Base-by-base conservation (phyloP, 495 filamentous ascomycete species). In the Ramalina peruviana region DNA sequence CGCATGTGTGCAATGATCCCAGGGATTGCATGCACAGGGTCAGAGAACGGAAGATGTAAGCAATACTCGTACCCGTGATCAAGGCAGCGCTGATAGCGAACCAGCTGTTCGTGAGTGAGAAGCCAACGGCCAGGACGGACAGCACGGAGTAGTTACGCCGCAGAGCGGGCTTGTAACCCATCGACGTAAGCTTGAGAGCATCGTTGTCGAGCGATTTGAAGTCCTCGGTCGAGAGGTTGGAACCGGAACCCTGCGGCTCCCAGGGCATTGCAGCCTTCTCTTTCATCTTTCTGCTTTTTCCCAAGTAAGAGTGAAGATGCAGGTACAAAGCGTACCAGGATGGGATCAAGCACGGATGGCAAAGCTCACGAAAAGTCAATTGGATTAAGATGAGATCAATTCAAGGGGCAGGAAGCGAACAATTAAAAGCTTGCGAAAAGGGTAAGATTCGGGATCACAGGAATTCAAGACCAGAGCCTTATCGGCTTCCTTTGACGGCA, bases 41-140 rank as follows among this genome's bases (percentile, higher is more conserved):
- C 30, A 33, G 5, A 33, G 30, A 33, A 33, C 7, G 9, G 12
- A 33, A 33, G 30, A 12, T 13, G 30, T 6, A 33, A 11, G 30
- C 30, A 33, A 33, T 33, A 33, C 30, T 33, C 30, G 30, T 79
- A 38, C 75, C 76, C 3, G 77, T 79, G 41, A 75, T 66, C 38
- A 83, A 57, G 15, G 73, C 74, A 13, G 72, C 71, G 1, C 71
- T 73, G 49, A 82, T 77, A 36, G 72, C 79, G 56, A 78, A 78
- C 79, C 78, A 81, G 6, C 76, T 79, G 59, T 82, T 81, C 40
- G 77, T 78, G 50, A 82, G 68, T 23, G 71, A 74, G 66, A 80
- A 82, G 30, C 75, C 72, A 33, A 78, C 70, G 25, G 76, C 78
- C 4, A 82, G 67, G 16, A 82, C 65, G 4, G 72, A 73, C 57